Evolutionary conservation across 345 rosid species (phyloP), one percentile per base, ranked within the genome.

Genomic region (Geranium brycei): DNA sequence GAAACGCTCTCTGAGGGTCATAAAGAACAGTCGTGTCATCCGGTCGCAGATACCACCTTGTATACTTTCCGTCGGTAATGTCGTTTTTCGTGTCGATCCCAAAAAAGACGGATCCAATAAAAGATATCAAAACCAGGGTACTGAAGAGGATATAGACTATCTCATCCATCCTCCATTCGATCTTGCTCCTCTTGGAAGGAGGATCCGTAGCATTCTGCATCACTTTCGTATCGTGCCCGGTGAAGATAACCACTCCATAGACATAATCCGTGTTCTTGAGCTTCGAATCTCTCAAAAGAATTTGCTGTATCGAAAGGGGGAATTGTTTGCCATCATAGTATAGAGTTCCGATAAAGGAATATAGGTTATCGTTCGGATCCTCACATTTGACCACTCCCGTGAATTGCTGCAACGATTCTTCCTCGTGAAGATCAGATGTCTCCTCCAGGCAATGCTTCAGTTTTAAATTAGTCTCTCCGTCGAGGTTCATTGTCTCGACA

Each of bases 211-310:
- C 84, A 76, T 92, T 92, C 83, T 87, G 93, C 95, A 92, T 89
- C 75, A 92, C 95, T 78, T 92, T 92, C 0, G 98, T 79, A 55
- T 92, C 98, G 57, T 89, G 96, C 19, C 98, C 98, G 0, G 98
- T 89, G 73, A 89, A 87, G 68, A 92, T 74, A 69, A 86, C 95
- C n/a, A 84, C 93, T 0, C 96, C 98, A 19, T 80, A 65, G 7
- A 87, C 5, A 41, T 73, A 80, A 4, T 86, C 95, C 0, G 93
- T 92, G 70, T 92, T 81, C 64, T 65, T 89, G 55, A 92, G 82
- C 79, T 85, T 89, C 4, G 98, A 92, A 66, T 81, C 98, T 68
- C 96, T 83, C 73, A 92, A 71, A 19, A 92, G 98, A 61, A 92
- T 72, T 72, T 89, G 95, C 61, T 72, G 87, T 1, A 77, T 86